These are phyloP conservation scores for Graphilbum sp. DNA, from an alignment of 2,329 filamentous ascomycete species.

Conservation along the genomic window DNA sequence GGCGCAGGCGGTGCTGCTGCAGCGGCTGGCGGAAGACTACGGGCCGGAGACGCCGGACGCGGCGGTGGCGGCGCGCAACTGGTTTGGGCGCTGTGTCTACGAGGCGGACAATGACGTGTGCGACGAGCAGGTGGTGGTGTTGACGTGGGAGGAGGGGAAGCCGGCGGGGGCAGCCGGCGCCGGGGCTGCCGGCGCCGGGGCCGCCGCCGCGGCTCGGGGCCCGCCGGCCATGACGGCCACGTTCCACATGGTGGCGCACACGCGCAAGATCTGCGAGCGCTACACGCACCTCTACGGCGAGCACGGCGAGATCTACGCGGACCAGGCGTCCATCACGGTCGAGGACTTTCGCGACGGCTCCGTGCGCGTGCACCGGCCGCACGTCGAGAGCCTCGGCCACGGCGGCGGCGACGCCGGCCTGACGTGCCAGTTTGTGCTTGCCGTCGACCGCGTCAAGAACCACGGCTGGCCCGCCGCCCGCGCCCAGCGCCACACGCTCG, in stretches of 20 bases:
- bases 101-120: slow-evolving; percentile 86
- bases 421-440: slow-evolving; percentile 65
- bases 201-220: too few relatives aligned
- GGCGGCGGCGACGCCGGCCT: slow-evolving; percentile 71
- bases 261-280: slow-evolving; percentile 71
- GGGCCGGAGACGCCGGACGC: slow-evolving; percentile 27
- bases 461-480: slow-evolving; percentile 45
- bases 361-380: slow-evolving; percentile 41
- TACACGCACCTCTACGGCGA: slow-evolving; percentile 78
- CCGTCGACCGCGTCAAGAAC: slow-evolving; percentile 65
- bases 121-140: slow-evolving; percentile 80
- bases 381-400: slow-evolving; percentile 41
- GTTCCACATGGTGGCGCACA: slow-evolving; percentile 90
- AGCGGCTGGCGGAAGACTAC: slow-evolving; percentile 34
- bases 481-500: slow-evolving; percentile 62
- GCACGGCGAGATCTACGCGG: slow-evolving; percentile 70
- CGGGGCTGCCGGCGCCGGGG: neutral
- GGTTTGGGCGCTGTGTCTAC: slow-evolving; percentile 93
- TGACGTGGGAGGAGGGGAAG: slow-evolving; percentile 68
- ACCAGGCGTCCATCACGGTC: slow-evolving; percentile 60
- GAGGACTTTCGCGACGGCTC: slow-evolving; percentile 51
- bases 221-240: too few relatives aligned
- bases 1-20: slow-evolving; percentile 29
- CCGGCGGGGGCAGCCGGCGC: slow-evolving; percentile 2
- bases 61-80: slow-evolving; percentile 37